Evolutionary conservation across 2,329 filamentous ascomycete species (phyloP), one percentile per base, ranked within the genome.

Genomic region (Fusarium gaditjirri): DNA sequence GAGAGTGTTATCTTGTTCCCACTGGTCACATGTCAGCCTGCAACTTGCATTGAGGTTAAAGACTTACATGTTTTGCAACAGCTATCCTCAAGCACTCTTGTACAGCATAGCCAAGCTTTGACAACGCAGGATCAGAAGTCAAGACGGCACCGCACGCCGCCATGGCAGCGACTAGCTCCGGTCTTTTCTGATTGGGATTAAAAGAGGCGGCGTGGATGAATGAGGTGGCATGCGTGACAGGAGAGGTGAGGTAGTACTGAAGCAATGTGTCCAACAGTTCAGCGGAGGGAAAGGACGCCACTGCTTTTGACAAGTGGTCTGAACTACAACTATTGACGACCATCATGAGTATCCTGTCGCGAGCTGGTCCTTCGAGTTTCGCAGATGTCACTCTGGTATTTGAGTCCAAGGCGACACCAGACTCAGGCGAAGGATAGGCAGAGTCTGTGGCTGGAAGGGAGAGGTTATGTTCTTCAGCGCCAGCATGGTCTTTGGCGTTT

Each of bases 51-150:
- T 13, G 31, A 14, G 31, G 31, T 5, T 13, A 13, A 14, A 14
- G 9, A 58, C 73, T 39, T 8, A 74, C 73, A 19, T 63, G 71
- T 54, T 71, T 71, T 4, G 73, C 49, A 9, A 76, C 61, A 5
- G 71, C 63, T 16, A 66, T 41, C 31, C 52, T 76, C 14, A 82
- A 73, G 31, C 80, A 80, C 59, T 84, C 83, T 29, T 83, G 77
- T 31, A 84, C 70, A 2, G 83, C 83, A 68, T 80, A 83, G 1
- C 83, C 83, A 25, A 84, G 73, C 10, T 82, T 83, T 14, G 80
- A 73, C 8, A 84, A 72, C 0, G 81, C 78, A 17, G 81, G 79
- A 5, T 82, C 77, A 0, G 78, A 76, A 3, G 82, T 83, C 16
- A 80, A 59, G 1, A 82, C 79, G 0, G 83, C 83, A 5, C 80